phyloP scores from a whole-genome alignment of 805 yeast genomes.

The Komagataella pastoris region DNA sequence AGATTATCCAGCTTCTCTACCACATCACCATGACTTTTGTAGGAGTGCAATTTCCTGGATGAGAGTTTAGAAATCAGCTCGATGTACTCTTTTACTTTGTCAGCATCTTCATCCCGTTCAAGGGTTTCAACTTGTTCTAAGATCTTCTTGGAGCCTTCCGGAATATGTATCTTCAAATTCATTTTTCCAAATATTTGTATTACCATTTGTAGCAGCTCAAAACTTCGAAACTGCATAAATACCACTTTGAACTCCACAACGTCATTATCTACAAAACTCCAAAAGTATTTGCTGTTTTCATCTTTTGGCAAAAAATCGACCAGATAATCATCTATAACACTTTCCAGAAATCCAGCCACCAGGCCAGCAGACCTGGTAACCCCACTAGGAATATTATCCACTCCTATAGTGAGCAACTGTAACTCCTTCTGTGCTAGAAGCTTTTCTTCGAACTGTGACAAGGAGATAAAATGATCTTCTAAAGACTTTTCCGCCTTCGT shows the following conservation, averaged over 20 bases:
- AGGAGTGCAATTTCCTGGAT: not conserved
- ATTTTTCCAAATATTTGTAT: not conserved
- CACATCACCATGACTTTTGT: slow-evolving; percentile 1
- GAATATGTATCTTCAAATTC: not conserved
- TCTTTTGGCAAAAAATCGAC: not conserved
- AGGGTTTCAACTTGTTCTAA: not conserved
- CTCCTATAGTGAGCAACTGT: slow-evolving; percentile 5
- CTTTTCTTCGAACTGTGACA: not conserved
- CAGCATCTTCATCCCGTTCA: not conserved
- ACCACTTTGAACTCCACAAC: slow-evolving; percentile 8
- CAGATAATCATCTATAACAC: slow-evolving; percentile 1
- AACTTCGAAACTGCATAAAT: slow-evolving; percentile 11
- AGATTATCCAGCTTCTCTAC: slow-evolving; percentile 7
- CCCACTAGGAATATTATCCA: slow-evolving; percentile 9
- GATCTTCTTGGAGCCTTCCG: slow-evolving; percentile 1
- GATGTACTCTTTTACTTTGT: not conserved
- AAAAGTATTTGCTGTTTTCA: slow-evolving; percentile 6
- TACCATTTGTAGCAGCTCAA: not conserved
- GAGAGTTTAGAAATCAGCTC: not conserved
- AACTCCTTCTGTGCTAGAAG: not conserved
- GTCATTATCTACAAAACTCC: slow-evolving; percentile 12
- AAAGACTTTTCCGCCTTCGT: not conserved
- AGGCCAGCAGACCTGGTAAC: slow-evolving; percentile 7
- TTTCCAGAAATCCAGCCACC: slow-evolving; percentile 10
- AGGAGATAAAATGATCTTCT: not conserved